A percentile compares a stretch with the other conserved stretches of the same genome.
phyloP scores from a whole-genome alignment of 176 grass and related monocot genomes.

The Triticum urartu region DNA sequence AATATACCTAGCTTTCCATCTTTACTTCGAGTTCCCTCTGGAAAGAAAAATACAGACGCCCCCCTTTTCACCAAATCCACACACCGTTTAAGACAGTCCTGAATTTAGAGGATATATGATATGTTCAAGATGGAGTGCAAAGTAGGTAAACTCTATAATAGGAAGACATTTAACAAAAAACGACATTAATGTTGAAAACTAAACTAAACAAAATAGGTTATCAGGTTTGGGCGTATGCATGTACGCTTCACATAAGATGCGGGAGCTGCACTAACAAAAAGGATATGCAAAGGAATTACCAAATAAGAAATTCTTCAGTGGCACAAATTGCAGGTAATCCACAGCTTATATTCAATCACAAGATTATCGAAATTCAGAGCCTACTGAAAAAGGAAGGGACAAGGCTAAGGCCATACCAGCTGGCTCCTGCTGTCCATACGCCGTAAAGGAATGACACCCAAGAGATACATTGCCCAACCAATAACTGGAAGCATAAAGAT shows the following conservation, averaged over 20 bases:
- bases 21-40: conserved; percentile 86
- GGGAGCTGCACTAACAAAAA: neutral
- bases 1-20: conserved; percentile 89
- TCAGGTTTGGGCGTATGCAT: neutral
- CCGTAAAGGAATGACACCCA: conserved; percentile 84
- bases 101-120: conserved; percentile 8
- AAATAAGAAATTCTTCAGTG: neutral
- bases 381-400: neutral
- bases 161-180: neutral
- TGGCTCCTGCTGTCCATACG: conserved; percentile 91
- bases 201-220: neutral
- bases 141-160: conserved; percentile 12
- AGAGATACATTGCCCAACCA: conserved; percentile 96
- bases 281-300: neutral
- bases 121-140: neutral
- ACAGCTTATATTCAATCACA: neutral
- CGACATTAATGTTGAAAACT: neutral
- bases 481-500: conserved; percentile 93
- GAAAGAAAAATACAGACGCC: conserved; percentile 97
- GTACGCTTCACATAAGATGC: conserved; percentile 6
- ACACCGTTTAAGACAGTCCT: conserved; percentile 94
- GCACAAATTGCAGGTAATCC: neutral
- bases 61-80: conserved; percentile 73
- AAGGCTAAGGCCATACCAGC: conserved; percentile 55
- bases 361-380: neutral